A percentile compares a stretch with the other conserved stretches of the same genome.
Conservation (phyloP, 2,329 filamentous ascomycete genomes). For the Claviceps capensis region DNA sequence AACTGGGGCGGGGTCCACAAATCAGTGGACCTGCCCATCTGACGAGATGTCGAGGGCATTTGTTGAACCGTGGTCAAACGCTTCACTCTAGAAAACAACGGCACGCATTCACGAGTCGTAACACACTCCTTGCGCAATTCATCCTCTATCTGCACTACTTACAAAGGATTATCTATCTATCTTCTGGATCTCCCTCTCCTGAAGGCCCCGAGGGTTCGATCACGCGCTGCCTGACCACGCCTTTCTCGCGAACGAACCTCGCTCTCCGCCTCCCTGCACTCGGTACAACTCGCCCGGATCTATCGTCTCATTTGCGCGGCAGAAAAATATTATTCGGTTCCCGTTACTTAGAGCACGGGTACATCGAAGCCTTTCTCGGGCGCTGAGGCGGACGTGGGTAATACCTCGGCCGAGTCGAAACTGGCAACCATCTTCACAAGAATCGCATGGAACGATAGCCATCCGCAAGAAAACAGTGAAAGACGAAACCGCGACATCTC, state of each 20-base stretch:
- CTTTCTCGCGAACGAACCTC: neutral
- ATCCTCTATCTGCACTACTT: neutral
- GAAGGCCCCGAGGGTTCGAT: neutral
- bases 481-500: neutral
- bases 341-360: no score
- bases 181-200: no score
- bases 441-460: neutral
- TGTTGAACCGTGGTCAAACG: neutral
- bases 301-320: neutral
- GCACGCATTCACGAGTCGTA: neutral
- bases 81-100: neutral
- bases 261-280: neutral
- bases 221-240: neutral
- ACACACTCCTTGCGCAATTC: neutral
- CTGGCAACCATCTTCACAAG: neutral
- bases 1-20: neutral
- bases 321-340: no score
- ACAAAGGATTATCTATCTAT: no score
- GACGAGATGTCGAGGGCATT: neutral
- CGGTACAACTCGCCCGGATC: neutral
- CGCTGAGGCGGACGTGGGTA: neutral
- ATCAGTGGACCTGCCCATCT: neutral
- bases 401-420: neutral
- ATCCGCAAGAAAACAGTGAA: neutral
- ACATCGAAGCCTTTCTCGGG: neutral